Base-by-base conservation (phyloP, 306 rosid genomes). In the Senna tora region DNA sequence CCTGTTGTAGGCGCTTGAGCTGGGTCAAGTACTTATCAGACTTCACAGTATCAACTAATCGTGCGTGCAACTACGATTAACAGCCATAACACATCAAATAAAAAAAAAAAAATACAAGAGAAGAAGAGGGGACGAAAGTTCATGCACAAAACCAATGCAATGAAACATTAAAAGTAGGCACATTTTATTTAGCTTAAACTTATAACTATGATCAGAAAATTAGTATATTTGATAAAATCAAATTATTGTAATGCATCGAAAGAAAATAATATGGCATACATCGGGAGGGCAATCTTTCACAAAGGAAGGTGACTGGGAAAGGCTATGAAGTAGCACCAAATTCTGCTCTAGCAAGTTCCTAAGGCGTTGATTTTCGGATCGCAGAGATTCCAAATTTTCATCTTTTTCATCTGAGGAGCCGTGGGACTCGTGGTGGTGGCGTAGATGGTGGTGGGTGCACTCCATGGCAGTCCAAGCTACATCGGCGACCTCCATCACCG, bases 401-500 rank as follows among this genome's bases (percentile, higher is more conserved):
- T 77, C 87, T 0, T 83, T 86, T 0, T 75, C 77, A 8, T 79
- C 87, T 0, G 82, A n/a, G n/a, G 78, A 50, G 52, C 32, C 21
- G 8, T 72, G 57, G 39, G 81, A 46, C 30, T 56, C 41, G 69
- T 77, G 30, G 60, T 46, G 81, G 65, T 65, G 88, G 50, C 58
- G 82, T 60, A 65, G 76, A 67, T 94, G 89, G 61, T 87, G 89
- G 61, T 87, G 85, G 79, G 71, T 32, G 79, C 77, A 75, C 63
- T 94, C 99, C 64, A 91, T 46, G 84, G 97, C 97, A 52, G 77
- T 53, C 95, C 91, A 91, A 11, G 99, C 96, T 17, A 89, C 95
- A 65, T 94, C 99, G 56, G 99, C 97, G 6, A 94, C 97, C 88
- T 94, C 99, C 19, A 94, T 57, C 71, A 91, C 96, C 69, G 99